These are phyloP conservation scores for Boletus fagicola DNA, from an alignment of 768 basidiomycete species.

Conservation along the genomic window DNA sequence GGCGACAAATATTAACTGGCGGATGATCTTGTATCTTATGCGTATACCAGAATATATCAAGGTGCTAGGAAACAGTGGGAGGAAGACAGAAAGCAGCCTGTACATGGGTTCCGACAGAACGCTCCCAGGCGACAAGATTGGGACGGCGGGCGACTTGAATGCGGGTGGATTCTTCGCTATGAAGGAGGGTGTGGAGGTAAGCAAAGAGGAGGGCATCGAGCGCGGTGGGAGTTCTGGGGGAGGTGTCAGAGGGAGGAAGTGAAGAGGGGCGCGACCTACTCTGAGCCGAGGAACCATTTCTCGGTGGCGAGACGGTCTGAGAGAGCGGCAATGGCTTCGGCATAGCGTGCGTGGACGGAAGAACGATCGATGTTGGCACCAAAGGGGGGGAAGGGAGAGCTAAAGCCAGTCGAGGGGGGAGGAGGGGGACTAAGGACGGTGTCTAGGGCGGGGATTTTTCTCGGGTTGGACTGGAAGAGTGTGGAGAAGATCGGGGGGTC, in stretches of 20 bases:
- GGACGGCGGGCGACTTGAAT: constrained; percentile 67
- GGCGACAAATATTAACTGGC: neutral
- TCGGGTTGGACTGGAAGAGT: constrained; percentile 39
- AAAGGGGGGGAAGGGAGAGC: constrained; percentile 57
- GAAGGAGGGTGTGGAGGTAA: constrained; percentile 68
- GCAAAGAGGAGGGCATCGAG: constrained; percentile 83
- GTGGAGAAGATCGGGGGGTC: constrained; percentile 41
- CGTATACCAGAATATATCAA: constrained; percentile 20
- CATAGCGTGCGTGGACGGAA: constrained; percentile 56
- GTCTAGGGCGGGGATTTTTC: constrained; percentile 37
- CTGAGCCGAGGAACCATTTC: constrained; percentile 78
- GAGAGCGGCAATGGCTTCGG: constrained; percentile 68
- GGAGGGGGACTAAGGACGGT: constrained; percentile 63
- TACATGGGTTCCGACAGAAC: constrained; percentile 58
- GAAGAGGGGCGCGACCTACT: constrained; percentile 40
- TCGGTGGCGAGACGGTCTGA: constrained; percentile 74
- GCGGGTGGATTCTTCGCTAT: constrained; percentile 43
- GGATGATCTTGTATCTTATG: constrained; percentile 3
- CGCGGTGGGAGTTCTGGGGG: constrained; percentile 67
- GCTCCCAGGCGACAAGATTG: constrained; percentile 83
- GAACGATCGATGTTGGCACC: constrained; percentile 55
- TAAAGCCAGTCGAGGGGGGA: constrained; percentile 67
- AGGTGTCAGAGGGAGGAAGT: constrained; percentile 5
- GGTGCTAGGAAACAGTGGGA: constrained; percentile 3
- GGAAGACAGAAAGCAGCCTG: constrained; percentile 45